Percentiles rank a stretch among this genome's conserved stretches.
Evolutionary conservation across 2,329 filamentous ascomycete genomes (phyloP).

Genomic region (Chlorencoelia australis): DNA sequence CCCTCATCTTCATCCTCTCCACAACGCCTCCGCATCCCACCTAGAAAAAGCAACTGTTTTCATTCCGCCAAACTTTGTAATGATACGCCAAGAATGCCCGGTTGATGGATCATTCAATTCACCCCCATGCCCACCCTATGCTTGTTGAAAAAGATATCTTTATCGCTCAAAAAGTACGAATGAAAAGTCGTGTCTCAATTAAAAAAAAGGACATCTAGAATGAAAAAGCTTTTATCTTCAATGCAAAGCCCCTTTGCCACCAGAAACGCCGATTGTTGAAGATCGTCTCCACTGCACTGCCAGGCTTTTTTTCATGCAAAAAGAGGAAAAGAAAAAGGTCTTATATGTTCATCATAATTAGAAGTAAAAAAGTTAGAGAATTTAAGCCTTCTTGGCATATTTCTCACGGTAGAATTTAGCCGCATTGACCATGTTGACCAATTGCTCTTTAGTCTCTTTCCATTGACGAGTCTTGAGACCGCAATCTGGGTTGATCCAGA

Average conservation of each 20-base stretch:
- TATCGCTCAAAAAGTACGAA: slow-evolving; percentile 5
- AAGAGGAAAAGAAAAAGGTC: slow-evolving; percentile 2
- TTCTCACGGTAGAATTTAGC: slow-evolving; percentile 94
- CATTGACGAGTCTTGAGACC: slow-evolving; percentile 98
- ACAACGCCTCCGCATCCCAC: slow-evolving; percentile 1
- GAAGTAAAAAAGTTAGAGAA: slow-evolving; percentile 8
- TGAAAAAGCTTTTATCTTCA: slow-evolving; percentile 24
- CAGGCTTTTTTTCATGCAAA: slow-evolving; percentile 12
- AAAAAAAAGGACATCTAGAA: too few relatives aligned
- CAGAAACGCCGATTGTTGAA: slow-evolving; percentile 40
- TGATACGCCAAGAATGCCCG: slow-evolving; percentile 21
- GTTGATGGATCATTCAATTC: slow-evolving; percentile 29
- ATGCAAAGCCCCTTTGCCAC: slow-evolving; percentile 19
- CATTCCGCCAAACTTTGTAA: slow-evolving; percentile 1
- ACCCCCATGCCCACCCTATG: slow-evolving; percentile 19
- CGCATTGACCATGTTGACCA: slow-evolving; percentile 95
- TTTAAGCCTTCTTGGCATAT: slow-evolving; percentile 41
- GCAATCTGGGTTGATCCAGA: slow-evolving; percentile 99
- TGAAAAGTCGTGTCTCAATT: too few relatives aligned
- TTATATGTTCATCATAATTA: slow-evolving; percentile 10
- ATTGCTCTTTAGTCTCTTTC: slow-evolving; percentile 94
- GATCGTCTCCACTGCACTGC: slow-evolving; percentile 30
- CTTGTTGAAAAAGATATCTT: slow-evolving; percentile 24
- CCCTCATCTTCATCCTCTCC: slow-evolving; percentile 3
- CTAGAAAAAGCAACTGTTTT: slow-evolving; percentile 1